Conservation (phyloP, 208 protist genomes). For the Porcisia hertigi region DNA sequence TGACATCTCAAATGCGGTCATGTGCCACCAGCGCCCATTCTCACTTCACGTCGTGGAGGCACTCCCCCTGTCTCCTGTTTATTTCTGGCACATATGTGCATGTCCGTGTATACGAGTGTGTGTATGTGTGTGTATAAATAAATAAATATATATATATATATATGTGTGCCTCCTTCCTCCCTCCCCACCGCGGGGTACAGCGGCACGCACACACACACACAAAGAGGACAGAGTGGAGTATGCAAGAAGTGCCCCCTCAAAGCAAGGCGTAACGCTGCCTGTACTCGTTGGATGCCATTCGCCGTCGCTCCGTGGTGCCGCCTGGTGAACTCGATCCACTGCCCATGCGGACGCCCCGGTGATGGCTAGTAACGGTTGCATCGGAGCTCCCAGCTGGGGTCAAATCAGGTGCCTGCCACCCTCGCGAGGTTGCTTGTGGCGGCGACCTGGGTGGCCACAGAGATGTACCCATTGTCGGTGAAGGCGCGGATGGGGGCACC, state of each 20-base stretch:
- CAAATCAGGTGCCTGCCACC: background rate
- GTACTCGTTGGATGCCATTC: conserved; percentile 28
- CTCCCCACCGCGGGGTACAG: too few species aligned
- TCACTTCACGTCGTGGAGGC: too few species aligned
- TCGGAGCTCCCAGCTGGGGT: background rate
- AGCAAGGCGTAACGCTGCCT: conserved; percentile 35
- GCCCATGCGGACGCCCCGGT: background rate
- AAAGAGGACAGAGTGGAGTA: background rate
- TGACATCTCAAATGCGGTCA: too few species aligned
- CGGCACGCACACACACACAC: background rate
- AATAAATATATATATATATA: too few species aligned
- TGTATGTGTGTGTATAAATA: too few species aligned
- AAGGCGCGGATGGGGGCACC: background rate
- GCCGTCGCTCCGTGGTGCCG: conserved; percentile 5
- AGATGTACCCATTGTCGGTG: background rate
- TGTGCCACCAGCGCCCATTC: too few species aligned
- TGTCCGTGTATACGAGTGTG: too few species aligned
- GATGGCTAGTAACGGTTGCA: background rate
- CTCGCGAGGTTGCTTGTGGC: background rate
- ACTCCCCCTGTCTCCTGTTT: too few species aligned
- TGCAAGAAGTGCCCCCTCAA: background rate
- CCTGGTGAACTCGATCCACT: background rate
- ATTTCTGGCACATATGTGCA: background rate
- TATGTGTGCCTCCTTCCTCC: too few species aligned
- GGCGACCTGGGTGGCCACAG: conserved; percentile 3